These are phyloP conservation scores for Neurospora tetrasperma DNA, from an alignment of 495 filamentous ascomycete genomes.

Conservation along the genomic window DNA sequence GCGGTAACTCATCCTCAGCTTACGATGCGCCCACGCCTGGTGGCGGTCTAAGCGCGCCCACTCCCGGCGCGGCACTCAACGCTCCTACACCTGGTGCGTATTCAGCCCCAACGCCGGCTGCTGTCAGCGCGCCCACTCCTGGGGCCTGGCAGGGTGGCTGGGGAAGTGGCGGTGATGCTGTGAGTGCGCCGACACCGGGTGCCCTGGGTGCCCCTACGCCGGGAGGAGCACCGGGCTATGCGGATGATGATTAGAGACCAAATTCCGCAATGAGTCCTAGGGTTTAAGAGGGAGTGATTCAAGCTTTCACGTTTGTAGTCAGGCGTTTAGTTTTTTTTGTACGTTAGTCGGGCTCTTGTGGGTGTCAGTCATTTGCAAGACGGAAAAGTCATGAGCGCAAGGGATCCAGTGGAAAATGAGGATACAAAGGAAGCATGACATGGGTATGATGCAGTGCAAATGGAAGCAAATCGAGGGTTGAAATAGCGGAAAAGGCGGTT, in stretches of 20 bases:
- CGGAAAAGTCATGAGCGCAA: not conserved
- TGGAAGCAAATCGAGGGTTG: not conserved
- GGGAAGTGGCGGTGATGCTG: slow-evolving; percentile 52
- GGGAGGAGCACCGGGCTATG: slow-evolving; percentile 53
- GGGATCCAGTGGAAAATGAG: not conserved
- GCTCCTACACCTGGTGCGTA: slow-evolving; percentile 74
- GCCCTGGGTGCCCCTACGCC: slow-evolving; percentile 63
- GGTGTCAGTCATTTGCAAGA: not conserved
- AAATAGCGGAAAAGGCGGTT: not conserved
- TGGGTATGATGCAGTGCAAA: not conserved
- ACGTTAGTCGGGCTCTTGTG: not conserved
- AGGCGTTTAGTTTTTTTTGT: not conserved
- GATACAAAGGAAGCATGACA: not conserved
- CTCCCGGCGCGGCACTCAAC: slow-evolving; percentile 51
- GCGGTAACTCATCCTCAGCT: slow-evolving; percentile 40
- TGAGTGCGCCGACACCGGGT: slow-evolving; percentile 46
- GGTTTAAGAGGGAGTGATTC: not conserved
- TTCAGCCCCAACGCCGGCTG: slow-evolving; percentile 57
- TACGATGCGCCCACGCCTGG: slow-evolving; percentile 75
- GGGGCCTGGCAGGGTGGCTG: slow-evolving; percentile 40
- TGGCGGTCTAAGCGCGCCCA: slow-evolving; percentile 56
- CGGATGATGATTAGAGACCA: slow-evolving; percentile 34
- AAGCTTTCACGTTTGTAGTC: not conserved
- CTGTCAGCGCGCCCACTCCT: slow-evolving; percentile 65
- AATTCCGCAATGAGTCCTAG: not conserved